Conservation (phyloP, 768 basidiomycete species). For the Boletellus emodensis region DNA sequence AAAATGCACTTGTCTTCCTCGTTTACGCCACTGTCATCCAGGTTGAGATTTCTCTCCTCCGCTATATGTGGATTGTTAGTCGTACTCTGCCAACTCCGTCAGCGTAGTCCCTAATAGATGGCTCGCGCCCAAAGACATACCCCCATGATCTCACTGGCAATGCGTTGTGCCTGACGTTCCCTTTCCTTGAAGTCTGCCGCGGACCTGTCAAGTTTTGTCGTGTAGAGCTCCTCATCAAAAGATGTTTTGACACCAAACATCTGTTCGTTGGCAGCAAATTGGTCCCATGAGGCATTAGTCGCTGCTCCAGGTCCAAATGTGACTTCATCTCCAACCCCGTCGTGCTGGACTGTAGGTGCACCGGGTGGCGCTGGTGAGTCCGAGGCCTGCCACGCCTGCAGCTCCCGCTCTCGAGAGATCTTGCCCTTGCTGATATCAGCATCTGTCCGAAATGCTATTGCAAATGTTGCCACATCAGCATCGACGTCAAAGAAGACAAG, state of each 20-base stretch:
- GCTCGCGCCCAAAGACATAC: slow-evolving; percentile 42
- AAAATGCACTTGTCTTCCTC: slow-evolving; percentile 91
- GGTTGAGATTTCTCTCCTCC: slow-evolving; percentile 71
- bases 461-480: slow-evolving; percentile 14
- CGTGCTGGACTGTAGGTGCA: slow-evolving; percentile 23
- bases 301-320: slow-evolving; percentile 60
- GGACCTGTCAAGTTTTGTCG: slow-evolving; percentile 84
- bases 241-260: slow-evolving; percentile 88
- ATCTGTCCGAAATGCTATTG: slow-evolving; percentile 75
- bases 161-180: slow-evolving; percentile 79
- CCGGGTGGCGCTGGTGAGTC: slow-evolving; percentile 31
- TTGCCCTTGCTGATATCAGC: slow-evolving; percentile 67
- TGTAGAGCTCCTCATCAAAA: slow-evolving; percentile 93
- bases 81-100: slow-evolving; percentile 40
- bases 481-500: not conserved
- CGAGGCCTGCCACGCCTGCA: slow-evolving; percentile 70
- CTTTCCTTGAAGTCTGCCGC: slow-evolving; percentile 84
- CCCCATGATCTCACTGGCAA: slow-evolving; percentile 88
- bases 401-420: slow-evolving; percentile 61
- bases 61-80: slow-evolving; percentile 80
- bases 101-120: slow-evolving; percentile 7
- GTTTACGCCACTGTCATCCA: slow-evolving; percentile 72
- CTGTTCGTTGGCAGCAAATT: slow-evolving; percentile 90
- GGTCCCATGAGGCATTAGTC: slow-evolving; percentile 69
- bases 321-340: slow-evolving; percentile 52